A percentile compares a stretch with the other conserved stretches of the same genome.
Conservation (phyloP, 257 asterid species). For the Orobanche coerulescens region DNA sequence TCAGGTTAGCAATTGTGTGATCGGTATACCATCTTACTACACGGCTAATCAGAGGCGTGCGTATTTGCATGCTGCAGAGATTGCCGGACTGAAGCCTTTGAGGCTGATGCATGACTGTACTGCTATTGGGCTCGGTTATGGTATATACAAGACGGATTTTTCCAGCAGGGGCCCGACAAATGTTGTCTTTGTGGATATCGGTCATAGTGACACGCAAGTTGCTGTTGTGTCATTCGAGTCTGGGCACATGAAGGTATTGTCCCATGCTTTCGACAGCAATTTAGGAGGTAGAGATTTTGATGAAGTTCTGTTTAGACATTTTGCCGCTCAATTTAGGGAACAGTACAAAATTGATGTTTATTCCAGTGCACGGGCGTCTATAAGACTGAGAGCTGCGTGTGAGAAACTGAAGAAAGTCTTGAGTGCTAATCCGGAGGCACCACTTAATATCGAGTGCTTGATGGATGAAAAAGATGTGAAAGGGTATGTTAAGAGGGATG, state of each 20-base stretch:
- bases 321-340: slow-evolving; percentile 62
- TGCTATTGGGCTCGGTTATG: slow-evolving; percentile 89
- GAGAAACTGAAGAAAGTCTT: slow-evolving; percentile 93
- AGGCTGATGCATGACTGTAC: slow-evolving; percentile 92
- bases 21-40: slow-evolving; percentile 78
- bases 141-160: slow-evolving; percentile 77
- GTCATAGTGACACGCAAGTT: slow-evolving; percentile 94
- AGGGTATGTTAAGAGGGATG: slow-evolving; percentile 85
- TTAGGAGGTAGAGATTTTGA: slow-evolving; percentile 96
- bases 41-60: slow-evolving; percentile 83
- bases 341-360: slow-evolving; percentile 71
- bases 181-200: slow-evolving; percentile 84
- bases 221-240: slow-evolving; percentile 68
- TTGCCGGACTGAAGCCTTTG: slow-evolving; percentile 71
- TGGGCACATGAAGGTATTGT: slow-evolving; percentile 67
- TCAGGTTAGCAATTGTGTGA: slow-evolving; percentile 60
- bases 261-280: slow-evolving; percentile 81
- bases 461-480: slow-evolving; percentile 97
- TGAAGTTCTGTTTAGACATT: slow-evolving; percentile 71
- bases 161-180: slow-evolving; percentile 43
- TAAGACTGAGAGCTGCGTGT: slow-evolving; percentile 81
- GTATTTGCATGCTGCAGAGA: slow-evolving; percentile 83
- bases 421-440: slow-evolving; percentile 98
- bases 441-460: slow-evolving; percentile 86
- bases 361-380: slow-evolving; percentile 73